Conservation (phyloP, 2,329 filamentous ascomycete species). For the Tothia fuscella region DNA sequence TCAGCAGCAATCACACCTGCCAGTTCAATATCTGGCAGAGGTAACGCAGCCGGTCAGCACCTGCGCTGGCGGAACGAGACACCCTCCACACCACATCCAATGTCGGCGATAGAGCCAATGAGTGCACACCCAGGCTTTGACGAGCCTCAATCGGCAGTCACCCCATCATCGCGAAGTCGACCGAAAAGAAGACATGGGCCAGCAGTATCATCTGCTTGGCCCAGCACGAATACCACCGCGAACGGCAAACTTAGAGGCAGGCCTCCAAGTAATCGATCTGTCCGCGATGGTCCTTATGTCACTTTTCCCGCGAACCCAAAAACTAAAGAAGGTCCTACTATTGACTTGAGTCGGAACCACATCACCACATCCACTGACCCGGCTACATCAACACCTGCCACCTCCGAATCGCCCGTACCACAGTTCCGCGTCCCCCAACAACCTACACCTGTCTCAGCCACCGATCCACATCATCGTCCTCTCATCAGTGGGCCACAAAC, state of each 20-base stretch:
- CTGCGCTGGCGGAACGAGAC: conserved; percentile 44
- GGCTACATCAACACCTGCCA: conserved; percentile 21
- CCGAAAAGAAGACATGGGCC: conserved; percentile 60
- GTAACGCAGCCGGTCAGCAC: conserved; percentile 31
- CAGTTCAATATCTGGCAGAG: no score
- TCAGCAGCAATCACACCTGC: conserved; percentile 25
- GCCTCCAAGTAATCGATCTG: conserved; percentile 61
- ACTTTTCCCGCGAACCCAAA: conserved; percentile 54
- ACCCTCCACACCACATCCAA: conserved; percentile 58
- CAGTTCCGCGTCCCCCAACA: conserved; percentile 26
- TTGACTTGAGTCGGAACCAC: conserved; percentile 33
- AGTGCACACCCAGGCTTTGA: conserved; percentile 41
- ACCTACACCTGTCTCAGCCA: conserved; percentile 24
- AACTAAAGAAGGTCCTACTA: conserved; percentile 35
- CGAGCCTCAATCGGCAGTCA: conserved; percentile 64
- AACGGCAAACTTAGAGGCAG: conserved; percentile 65
- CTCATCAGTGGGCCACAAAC: conserved; percentile 15
- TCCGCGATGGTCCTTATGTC: conserved; percentile 54
- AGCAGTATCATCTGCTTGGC: conserved; percentile 85
- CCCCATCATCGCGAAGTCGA: conserved; percentile 41
- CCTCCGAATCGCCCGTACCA: conserved; percentile 19
- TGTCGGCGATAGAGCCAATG: conserved; percentile 63
- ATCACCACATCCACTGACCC: conserved; percentile 17
- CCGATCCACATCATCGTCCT: conserved; percentile 20
- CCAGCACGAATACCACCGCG: conserved; percentile 48